A percentile compares a stretch with the other conserved stretches of the same genome.
Conservation (phyloP, 192 early-diverging fungal species). For the Chytriomyces hyalinus region DNA sequence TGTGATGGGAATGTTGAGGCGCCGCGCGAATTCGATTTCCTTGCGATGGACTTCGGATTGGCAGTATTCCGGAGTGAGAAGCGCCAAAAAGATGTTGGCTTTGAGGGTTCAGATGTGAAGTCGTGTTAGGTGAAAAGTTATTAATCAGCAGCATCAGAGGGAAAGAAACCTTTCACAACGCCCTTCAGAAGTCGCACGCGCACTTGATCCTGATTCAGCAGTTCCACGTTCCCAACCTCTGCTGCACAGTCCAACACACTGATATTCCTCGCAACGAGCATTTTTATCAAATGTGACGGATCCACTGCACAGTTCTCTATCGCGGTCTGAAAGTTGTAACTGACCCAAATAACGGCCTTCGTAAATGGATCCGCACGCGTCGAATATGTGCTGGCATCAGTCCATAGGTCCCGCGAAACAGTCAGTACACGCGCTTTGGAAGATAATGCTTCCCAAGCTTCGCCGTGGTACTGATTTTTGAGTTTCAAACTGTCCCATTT, state of each 20-base stretch:
- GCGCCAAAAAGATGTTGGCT: conserved; percentile 8
- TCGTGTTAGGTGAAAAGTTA: neutral
- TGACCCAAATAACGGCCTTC: neutral
- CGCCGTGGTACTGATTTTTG: neutral
- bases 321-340: neutral
- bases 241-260: neutral
- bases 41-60: conserved; percentile 13
- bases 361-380: neutral
- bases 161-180: conserved; percentile 20
- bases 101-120: neutral
- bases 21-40: conserved; percentile 13
- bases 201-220: conserved; percentile 3
- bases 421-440: neutral
- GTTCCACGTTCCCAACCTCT: neutral
- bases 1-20: conserved; percentile 5
- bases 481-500: neutral
- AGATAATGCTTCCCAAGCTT: neutral
- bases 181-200: neutral
- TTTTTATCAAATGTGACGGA: neutral
- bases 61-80: conserved; percentile 22
- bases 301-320: neutral
- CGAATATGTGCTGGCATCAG: neutral
- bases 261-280: neutral
- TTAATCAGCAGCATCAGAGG: neutral
- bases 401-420: neutral